Conservation (phyloP, 192 early-diverging fungal genomes). For the Backusella australiensis region DNA sequence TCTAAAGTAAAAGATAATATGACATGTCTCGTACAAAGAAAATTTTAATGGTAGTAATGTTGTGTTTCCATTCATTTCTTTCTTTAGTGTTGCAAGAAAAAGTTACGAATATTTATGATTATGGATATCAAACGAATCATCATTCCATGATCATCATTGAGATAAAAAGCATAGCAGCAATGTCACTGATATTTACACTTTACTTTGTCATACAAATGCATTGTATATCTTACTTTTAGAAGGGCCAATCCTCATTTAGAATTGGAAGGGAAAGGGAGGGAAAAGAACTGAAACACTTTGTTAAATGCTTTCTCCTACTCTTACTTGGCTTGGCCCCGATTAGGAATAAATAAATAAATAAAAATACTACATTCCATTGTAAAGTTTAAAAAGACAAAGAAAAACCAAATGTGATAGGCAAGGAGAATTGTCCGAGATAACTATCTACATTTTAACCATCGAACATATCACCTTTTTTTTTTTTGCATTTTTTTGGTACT, state of each 20-base stretch:
- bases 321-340: background rate
- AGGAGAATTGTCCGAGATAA: conserved; percentile 2
- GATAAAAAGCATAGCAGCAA: too few species aligned
- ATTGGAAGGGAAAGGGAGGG: background rate
- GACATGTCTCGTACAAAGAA: too few species aligned
- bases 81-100: too few species aligned
- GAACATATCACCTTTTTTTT: background rate
- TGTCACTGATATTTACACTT: too few species aligned
- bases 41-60: too few species aligned
- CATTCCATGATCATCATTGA: too few species aligned
- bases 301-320: background rate
- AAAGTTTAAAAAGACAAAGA: conserved; percentile 8
- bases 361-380: conserved; percentile 2
- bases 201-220: too few species aligned
- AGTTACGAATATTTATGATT: too few species aligned
- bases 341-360: background rate
- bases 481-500: conserved; percentile 18
- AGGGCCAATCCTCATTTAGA: background rate
- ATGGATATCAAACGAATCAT: too few species aligned
- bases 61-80: too few species aligned
- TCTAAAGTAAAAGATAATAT: too few species aligned
- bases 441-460: conserved; percentile 11
- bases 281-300: background rate
- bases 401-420: background rate
- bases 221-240: too few species aligned